Evolutionary conservation across 306 rosid genomes (phyloP), one percentile per base, ranked within the genome.

Genomic region (Pterocarpus macrocarpus): DNA sequence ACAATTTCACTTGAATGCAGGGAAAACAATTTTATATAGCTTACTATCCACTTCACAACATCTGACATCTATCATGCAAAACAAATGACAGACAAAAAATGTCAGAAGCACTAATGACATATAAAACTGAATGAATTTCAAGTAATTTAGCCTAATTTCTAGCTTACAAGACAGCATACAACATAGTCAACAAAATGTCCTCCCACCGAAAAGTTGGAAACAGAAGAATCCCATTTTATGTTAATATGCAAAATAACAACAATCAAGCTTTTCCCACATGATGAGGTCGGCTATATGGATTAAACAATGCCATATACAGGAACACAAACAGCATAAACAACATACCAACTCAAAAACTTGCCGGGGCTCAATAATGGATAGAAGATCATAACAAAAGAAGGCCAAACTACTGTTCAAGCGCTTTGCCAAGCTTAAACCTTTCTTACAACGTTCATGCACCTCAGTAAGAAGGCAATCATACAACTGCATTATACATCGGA

Each of bases 361-460:
- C 10, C 99, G 98, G 76, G 99, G 99, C 84, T 95, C 99, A 4
- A 95, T 88, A 63, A 95, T 90, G 75, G 98, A 93, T 80, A 95
- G 80, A 79, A 95, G 98, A 88, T 95, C 99, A 82, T 93, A 93
- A 85, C 99, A 95, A 81, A 93, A 93, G 93, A 95, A 95, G 38
- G 98, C 98, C 88, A 95, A 88, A 86, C 99, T 93, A 88, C 99
- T 95, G 87, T 95, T 95, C 87, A 95, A 86, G 61, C 93, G 97
- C 82, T 95, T 95, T 72, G 98, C 99, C 85, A 95, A 85, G 86
- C 94, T 90, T 88, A 95, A 82, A 39, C 99, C 99, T 87, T 95
- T 95, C 91, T 95, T 95, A 79, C 99, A 95, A 63, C 99, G 99
- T 78, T 95, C 99, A 16, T 95, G 99, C 83, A 95, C 98, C 90